Base-by-base conservation (phyloP, 768 basidiomycete species). In the Leucocoprinus birnbaumii region DNA sequence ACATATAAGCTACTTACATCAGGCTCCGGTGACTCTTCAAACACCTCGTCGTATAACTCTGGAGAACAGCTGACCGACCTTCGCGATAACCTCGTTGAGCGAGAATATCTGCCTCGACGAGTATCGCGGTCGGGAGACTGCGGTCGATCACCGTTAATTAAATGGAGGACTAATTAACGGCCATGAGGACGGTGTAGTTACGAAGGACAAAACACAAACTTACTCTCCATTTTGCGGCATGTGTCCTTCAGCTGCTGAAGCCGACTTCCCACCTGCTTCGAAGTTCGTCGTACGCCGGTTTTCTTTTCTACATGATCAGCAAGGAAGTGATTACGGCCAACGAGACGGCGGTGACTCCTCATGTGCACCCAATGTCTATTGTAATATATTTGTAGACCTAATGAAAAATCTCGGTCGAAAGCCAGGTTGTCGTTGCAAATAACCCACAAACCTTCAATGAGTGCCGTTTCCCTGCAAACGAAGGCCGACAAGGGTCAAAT, bases 221-320 rank as follows among this genome's bases (percentile, higher is more conserved):
- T 41, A 55, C 54, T 55, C 14, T 48, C 41, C 2, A 43, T 1
- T 14, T 80, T 80, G 63, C 79, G 78, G 59, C 82, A 79, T 1
- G 86, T 86, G 63, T 90, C 87, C 56, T 87, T 75, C 52, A 91
- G 75, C 63, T 89, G 88, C 63, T 91, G 88, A 41, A 91, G 72
- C 48, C 88, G 86, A 64, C 85, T 87, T 58, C 88, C 87, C 27
- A 90, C 87, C 70, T 89, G 88, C 66, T 89, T 89, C 9, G 88
- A 79, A 8, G 85, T 85, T 60, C 88, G 77, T 58, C 73, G 72
- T 65, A 84, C 82, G 9, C 86, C 84, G 1, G 88, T 90, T 43
- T 72, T 73, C 31, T 73, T 72, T 63, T 75, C 80, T 62, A 91
- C 89, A 65, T 85, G 84, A 56, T 89, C 84, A 51, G 88, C 87